A percentile compares a stretch with the other conserved stretches of the same genome.
These are phyloP conservation scores for Pestalotiopsis fici DNA, from an alignment of 2,329 filamentous ascomycete species.

Conservation along the genomic window DNA sequence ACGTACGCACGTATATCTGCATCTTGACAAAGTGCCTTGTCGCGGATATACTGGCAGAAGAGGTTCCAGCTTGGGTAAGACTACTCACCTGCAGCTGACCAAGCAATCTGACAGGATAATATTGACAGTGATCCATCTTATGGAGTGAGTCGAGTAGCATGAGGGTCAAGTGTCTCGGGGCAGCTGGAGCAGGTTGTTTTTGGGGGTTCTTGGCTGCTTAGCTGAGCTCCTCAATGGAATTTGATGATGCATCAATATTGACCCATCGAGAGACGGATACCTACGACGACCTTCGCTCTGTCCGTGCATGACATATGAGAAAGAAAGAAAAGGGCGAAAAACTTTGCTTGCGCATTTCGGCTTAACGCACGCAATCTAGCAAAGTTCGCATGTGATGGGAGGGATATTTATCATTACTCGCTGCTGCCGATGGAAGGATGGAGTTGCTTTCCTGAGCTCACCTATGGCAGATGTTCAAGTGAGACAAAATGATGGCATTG, in stretches of 20 bases:
- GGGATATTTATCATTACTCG: slow-evolving; percentile 2
- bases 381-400: background rate
- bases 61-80: background rate
- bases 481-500: slow-evolving; percentile 13
- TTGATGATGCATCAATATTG: background rate
- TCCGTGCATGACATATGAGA: background rate
- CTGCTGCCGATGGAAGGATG: slow-evolving; percentile 1
- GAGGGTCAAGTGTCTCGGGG: background rate
- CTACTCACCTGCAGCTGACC: background rate
- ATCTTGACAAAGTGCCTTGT: background rate
- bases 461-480: slow-evolving; percentile 5
- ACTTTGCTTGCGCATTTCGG: background rate
- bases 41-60: background rate
- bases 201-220: too few relatives aligned
- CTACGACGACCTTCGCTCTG: background rate
- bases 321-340: background rate
- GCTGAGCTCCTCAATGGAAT: background rate
- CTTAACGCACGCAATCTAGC: background rate
- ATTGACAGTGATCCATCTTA: background rate
- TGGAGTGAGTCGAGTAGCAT: background rate
- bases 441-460: background rate
- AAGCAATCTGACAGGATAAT: background rate
- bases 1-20: background rate
- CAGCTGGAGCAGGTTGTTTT: background rate
- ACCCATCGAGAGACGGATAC: too few relatives aligned